Conservation (phyloP, 139 green algal species). For the Desmodesmus armatus region DNA sequence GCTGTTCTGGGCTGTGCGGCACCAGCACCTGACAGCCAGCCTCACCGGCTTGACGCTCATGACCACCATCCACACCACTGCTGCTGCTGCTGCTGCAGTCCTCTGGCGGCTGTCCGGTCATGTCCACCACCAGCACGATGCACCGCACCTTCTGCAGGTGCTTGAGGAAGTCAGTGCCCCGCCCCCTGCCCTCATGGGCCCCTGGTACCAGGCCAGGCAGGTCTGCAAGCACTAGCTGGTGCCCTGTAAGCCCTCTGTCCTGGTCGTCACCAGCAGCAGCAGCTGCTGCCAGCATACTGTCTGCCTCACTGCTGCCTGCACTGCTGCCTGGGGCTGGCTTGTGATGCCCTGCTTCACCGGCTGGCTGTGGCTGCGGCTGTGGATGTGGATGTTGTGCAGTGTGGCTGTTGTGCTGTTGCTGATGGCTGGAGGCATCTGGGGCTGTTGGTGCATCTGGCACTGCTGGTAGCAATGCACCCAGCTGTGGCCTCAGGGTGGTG, state of each 20-base stretch:
- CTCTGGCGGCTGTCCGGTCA: slow-evolving; percentile 22
- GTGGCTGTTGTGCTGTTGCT: neutral
- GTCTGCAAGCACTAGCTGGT: slow-evolving; percentile 33
- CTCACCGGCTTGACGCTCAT: neutral
- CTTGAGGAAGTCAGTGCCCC: slow-evolving; percentile 79
- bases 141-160: slow-evolving; percentile 73
- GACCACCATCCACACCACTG: no score
- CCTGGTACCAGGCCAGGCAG: slow-evolving; percentile 47
- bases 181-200: slow-evolving; percentile 54
- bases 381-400: no score
- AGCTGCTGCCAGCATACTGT: neutral
- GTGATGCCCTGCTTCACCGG: neutral
- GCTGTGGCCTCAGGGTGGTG: slow-evolving; percentile 85
- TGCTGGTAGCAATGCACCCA: slow-evolving; percentile 58
- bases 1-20: slow-evolving; percentile 49
- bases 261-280: neutral
- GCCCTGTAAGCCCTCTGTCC: no score
- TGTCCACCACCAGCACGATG: slow-evolving; percentile 76
- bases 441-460: neutral
- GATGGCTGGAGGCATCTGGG: neutral
- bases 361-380: neutral
- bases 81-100: neutral
- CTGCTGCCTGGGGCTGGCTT: neutral
- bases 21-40: neutral
- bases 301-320: neutral